These are phyloP conservation scores for Arthroderma sp. DNA, from an alignment of 2,329 filamentous ascomycete species.

Conservation along the genomic window DNA sequence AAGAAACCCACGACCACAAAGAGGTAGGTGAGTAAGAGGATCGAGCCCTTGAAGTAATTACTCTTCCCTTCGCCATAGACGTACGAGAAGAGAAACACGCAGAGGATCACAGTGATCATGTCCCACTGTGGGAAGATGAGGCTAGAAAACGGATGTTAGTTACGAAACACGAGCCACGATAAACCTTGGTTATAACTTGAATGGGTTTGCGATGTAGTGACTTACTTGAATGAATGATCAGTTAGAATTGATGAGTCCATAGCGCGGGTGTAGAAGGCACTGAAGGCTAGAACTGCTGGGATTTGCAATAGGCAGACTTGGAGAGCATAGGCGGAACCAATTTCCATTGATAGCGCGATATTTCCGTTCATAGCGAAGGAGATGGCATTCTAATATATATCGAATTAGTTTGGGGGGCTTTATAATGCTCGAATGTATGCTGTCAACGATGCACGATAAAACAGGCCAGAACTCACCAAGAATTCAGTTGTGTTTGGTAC, in stretches of 20 bases:
- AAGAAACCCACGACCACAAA: constrained; percentile 89
- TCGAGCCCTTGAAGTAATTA: constrained; percentile 99
- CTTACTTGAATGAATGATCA: constrained; percentile 42
- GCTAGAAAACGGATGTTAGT: constrained; percentile 25
- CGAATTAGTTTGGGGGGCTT: background rate
- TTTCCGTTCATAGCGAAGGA: constrained; percentile 99
- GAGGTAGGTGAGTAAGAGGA: constrained; percentile 80
- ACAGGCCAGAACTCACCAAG: constrained; percentile 46
- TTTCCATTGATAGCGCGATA: constrained; percentile 97
- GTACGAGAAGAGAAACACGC: constrained; percentile 90
- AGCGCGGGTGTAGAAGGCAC: constrained; percentile 53
- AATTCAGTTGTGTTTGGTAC: constrained; percentile 99
- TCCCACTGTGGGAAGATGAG: constrained; percentile 98
- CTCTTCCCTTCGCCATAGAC: constrained; percentile 98
- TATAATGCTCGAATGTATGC: background rate
- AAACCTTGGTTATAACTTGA: background rate
- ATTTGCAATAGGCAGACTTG: constrained; percentile 94
- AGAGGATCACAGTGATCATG: constrained; percentile 91
- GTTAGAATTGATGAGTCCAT: constrained; percentile 41
- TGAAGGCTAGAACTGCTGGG: constrained; percentile 83
- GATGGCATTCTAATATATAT: constrained; percentile 63
- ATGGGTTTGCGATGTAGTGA: background rate
- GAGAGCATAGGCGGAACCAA: constrained; percentile 89
- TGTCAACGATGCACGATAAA: background rate
- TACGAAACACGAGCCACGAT: background rate